Percentiles rank a stretch among this genome's conserved stretches.
phyloP scores from a whole-genome alignment of 345 rosid genomes.

The Populus euphratica region DNA sequence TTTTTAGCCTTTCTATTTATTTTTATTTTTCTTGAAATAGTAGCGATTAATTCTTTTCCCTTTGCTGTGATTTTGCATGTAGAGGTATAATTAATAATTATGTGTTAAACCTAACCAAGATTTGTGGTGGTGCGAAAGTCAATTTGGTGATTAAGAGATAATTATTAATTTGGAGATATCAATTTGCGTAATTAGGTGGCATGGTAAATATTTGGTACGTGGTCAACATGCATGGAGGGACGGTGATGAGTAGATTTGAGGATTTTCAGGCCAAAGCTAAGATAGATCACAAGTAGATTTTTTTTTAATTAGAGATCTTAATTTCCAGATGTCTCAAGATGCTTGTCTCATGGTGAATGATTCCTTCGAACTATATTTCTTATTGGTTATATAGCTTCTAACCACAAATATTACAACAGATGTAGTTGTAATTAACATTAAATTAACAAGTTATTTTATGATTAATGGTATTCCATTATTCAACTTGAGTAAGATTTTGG shows the following conservation, averaged over 20 bases:
- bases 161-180: neutral
- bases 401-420: too few species aligned
- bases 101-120: constrained; percentile 21
- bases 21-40: too few species aligned
- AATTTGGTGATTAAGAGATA: neutral
- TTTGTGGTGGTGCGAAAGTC: neutral
- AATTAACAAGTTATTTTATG: too few species aligned
- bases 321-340: neutral
- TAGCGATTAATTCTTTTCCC: too few species aligned
- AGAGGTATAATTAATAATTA: neutral
- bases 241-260: constrained; percentile 6
- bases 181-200: neutral
- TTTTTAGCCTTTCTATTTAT: too few species aligned
- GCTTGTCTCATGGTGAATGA: neutral
- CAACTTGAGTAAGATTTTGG: too few species aligned
- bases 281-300: too few species aligned
- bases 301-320: too few species aligned
- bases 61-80: too few species aligned
- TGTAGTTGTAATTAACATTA: too few species aligned
- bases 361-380: neutral
- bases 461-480: too few species aligned
- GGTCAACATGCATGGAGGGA: constrained; percentile 19
- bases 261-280: constrained; percentile 2
- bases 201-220: neutral
- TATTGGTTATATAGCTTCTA: too few species aligned